These are phyloP conservation scores for Sarocladium strictum DNA, from an alignment of 2,329 filamentous ascomycete species.

Conservation along the genomic window DNA sequence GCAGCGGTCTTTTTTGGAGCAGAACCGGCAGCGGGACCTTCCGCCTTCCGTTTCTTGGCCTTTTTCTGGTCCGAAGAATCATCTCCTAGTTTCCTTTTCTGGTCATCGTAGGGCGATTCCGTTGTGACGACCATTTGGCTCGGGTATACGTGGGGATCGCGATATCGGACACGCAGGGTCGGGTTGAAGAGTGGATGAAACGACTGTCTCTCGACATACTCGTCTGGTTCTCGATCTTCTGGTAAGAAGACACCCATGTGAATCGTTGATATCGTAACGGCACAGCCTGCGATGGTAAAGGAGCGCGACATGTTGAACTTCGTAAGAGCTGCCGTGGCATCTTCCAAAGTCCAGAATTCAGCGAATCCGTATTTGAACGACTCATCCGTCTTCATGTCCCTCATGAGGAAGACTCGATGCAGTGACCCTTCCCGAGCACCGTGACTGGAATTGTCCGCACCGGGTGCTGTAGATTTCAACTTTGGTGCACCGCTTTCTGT, in stretches of 20 bases:
- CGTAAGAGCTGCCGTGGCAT: constrained; percentile 67
- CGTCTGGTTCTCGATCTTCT: constrained; percentile 51
- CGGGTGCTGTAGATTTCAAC: constrained; percentile 53
- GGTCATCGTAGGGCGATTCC: constrained; percentile 31
- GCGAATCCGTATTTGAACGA: constrained; percentile 80
- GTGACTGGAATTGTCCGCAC: constrained; percentile 50
- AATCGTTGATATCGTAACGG: constrained; percentile 67
- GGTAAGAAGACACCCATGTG: constrained; percentile 82
- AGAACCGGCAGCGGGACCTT: constrained; percentile 24
- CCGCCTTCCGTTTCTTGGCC: constrained; percentile 49
- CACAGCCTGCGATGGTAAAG: constrained; percentile 71
- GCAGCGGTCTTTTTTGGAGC: constrained; percentile 26
- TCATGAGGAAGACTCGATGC: constrained; percentile 68
- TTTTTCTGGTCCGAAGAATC: constrained; percentile 28
- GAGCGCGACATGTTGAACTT: constrained; percentile 67
- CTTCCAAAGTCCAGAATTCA: constrained; percentile 71
- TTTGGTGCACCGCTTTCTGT: constrained; percentile 40
- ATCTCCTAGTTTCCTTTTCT: constrained; percentile 20
- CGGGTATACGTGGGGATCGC: constrained; percentile 68
- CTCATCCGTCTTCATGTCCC: constrained; percentile 64
- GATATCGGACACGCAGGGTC: constrained; percentile 64
- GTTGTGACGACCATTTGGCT: constrained; percentile 56
- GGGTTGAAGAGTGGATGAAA: constrained; percentile 68
- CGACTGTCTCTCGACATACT: constrained; percentile 55
- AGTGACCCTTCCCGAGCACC: constrained; percentile 71